A percentile compares a stretch with the other conserved stretches of the same genome.
These are phyloP conservation scores for Cenococcum geophilum DNA, from an alignment of 495 filamentous ascomycete genomes.

Conservation along the genomic window DNA sequence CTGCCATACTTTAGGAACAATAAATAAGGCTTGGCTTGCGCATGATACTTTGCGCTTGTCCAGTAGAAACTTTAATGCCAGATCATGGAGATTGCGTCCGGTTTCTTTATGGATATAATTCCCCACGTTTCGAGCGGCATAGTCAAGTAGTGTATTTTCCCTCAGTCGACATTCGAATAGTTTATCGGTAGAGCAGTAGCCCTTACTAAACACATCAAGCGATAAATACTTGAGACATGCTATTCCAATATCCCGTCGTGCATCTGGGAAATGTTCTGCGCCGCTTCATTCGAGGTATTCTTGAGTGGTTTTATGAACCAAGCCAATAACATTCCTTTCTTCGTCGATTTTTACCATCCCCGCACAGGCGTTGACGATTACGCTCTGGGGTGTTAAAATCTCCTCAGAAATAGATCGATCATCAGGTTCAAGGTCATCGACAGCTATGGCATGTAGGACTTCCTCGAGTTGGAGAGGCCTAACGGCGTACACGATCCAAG, in stretches of 20 bases:
- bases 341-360: too few relatives aligned
- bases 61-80: not conserved
- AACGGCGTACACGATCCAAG: not conserved
- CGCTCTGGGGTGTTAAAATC: not conserved
- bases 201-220: not conserved
- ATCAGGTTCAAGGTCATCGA: not conserved
- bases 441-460: not conserved
- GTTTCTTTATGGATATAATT: not conserved
- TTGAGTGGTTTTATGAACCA: too few relatives aligned
- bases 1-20: not conserved
- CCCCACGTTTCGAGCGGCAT: not conserved
- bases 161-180: not conserved
- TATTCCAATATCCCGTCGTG: too few relatives aligned
- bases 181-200: not conserved
- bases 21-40: not conserved
- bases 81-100: not conserved
- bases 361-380: too few relatives aligned
- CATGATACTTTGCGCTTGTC: not conserved
- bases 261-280: too few relatives aligned
- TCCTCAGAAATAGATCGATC: not conserved
- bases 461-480: not conserved
- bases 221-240: too few relatives aligned
- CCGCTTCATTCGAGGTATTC: too few relatives aligned
- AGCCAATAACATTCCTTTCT: too few relatives aligned
- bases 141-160: not conserved